These are phyloP conservation scores for Aristolochia californica DNA, from an alignment of 164 flowering plant species.

Conservation along the genomic window DNA sequence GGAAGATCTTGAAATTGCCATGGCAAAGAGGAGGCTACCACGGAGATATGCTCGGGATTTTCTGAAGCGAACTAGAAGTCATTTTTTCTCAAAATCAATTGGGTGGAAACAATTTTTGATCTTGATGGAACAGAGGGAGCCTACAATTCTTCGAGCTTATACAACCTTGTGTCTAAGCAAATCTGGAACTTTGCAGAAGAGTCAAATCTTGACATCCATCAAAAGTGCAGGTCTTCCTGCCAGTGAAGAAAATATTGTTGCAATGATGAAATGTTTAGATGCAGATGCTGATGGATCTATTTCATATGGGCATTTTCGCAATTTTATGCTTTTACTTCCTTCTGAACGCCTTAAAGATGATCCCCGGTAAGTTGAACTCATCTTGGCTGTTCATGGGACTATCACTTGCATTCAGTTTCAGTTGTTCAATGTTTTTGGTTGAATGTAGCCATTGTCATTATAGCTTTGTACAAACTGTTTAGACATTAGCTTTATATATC, in stretches of 20 bases:
- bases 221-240: conserved; percentile 93
- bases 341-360: conserved; percentile 92
- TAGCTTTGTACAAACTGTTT: too few relatives aligned
- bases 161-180: conserved; percentile 92
- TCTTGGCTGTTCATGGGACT: too few relatives aligned
- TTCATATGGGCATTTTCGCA: conserved; percentile 94
- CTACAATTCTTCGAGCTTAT: conserved; percentile 93
- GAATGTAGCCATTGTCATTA: too few relatives aligned
- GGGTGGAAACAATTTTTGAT: conserved; percentile 93
- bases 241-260: conserved; percentile 87
- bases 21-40: conserved; percentile 84
- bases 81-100: conserved; percentile 83
- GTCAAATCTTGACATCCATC: conserved; percentile 77
- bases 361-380: conserved; percentile 58
- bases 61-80: conserved; percentile 74
- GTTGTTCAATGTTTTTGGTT: too few relatives aligned
- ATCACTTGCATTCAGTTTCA: too few relatives aligned
- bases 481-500: too few relatives aligned
- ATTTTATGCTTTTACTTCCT: conserved; percentile 93
- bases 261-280: conserved; percentile 93
- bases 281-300: conserved; percentile 86
- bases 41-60: conserved; percentile 84
- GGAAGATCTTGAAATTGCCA: conserved; percentile 92
- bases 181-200: conserved; percentile 89
- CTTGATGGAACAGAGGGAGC: conserved; percentile 96